Evolutionary conservation across 495 filamentous ascomycete genomes (phyloP), one percentile per base, ranked within the genome.

Genomic region (Hypoxylon trugodes): DNA sequence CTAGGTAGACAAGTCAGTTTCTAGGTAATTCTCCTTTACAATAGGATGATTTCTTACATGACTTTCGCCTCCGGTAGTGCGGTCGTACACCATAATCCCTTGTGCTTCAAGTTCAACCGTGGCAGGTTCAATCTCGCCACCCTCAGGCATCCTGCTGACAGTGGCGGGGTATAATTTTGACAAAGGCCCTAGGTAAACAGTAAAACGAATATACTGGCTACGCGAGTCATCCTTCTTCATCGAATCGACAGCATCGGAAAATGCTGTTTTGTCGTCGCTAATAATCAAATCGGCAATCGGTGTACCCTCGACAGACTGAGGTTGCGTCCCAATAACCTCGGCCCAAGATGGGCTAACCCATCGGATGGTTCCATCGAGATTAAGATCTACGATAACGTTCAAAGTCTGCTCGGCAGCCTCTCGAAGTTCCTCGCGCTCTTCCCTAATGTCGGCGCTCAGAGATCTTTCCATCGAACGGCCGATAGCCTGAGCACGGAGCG

Each of bases 271-370:
- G 74, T 93, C 88, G 30, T 89, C 90, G 60, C 82, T 77, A 47
- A 96, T 76, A 25, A 97, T 78, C 16, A 98, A 71, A 32, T 97
- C 90, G 25, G 90, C 83, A 60, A 98, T 92, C 43, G 88, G 77
- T 46, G 84, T 89, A 43, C 90, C 90, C 48, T 89, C 80, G 45
- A 97, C 87, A 9, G 88, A 83, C 12, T 89, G 86, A 13, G 86
- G 85, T 36, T 82, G 68, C 3, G 90, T 92, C 43, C 95, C 95
- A 41, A 98, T 88, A 38, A 98, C 90, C 68, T 96, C 92, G 54
- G 85, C 85, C 95, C 95, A 98, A n/a, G 93, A 96, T 6, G 92
- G 90, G 75, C 94, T 98, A 56, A 95, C 93, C 92, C 96, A 98
- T 70, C 90, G 86, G 66, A 98, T 89, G 33, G 84, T 88, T 42